A percentile compares a stretch with the other conserved stretches of the same genome.
Evolutionary conservation across 306 rosid genomes (phyloP).

Genomic region (Castanea sativa): DNA sequence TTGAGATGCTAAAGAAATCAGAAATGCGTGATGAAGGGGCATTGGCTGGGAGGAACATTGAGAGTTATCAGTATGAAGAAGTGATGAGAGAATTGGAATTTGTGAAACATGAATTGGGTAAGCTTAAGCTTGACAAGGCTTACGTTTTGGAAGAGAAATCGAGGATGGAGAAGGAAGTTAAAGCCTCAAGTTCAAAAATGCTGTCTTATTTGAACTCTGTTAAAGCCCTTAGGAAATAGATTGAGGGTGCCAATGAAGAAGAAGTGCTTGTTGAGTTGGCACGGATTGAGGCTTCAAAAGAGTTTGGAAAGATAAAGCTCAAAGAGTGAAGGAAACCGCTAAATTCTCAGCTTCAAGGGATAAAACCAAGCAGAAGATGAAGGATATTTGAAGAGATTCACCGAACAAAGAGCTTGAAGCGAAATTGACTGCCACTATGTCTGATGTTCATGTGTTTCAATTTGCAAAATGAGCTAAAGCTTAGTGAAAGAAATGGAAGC

Average conservation of each 20-base stretch:
- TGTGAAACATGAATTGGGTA: slow-evolving; percentile 58
- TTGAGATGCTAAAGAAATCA: slow-evolving; percentile 39
- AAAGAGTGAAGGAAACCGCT: slow-evolving; percentile 48
- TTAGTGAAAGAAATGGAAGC: slow-evolving; percentile 45
- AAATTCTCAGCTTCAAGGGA: slow-evolving; percentile 43
- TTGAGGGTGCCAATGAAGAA: slow-evolving; percentile 71
- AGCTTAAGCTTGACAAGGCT: slow-evolving; percentile 78
- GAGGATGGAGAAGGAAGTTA: slow-evolving; percentile 44
- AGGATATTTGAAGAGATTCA: slow-evolving; percentile 47
- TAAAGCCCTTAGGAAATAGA: slow-evolving; percentile 56
- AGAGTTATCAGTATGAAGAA: slow-evolving; percentile 38
- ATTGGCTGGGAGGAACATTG: slow-evolving; percentile 20
- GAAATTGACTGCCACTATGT: slow-evolving; percentile 52
- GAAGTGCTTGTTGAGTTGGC: slow-evolving; percentile 83
- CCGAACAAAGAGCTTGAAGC: slow-evolving; percentile 56
- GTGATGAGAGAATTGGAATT: slow-evolving; percentile 66
- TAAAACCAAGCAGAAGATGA: slow-evolving; percentile 36
- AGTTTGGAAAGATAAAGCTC: slow-evolving; percentile 45
- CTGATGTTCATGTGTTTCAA: slow-evolving; percentile 56
- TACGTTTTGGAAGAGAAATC: slow-evolving; percentile 54
- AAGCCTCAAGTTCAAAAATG: slow-evolving; percentile 42
- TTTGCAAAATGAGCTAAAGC: slow-evolving; percentile 46
- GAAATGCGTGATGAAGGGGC: slow-evolving; percentile 18
- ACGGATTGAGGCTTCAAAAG: slow-evolving; percentile 80
- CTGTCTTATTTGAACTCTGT: slow-evolving; percentile 29